Conservation (phyloP, 2,329 filamentous ascomycete species). For the Teratosphaeria viscida region DNA sequence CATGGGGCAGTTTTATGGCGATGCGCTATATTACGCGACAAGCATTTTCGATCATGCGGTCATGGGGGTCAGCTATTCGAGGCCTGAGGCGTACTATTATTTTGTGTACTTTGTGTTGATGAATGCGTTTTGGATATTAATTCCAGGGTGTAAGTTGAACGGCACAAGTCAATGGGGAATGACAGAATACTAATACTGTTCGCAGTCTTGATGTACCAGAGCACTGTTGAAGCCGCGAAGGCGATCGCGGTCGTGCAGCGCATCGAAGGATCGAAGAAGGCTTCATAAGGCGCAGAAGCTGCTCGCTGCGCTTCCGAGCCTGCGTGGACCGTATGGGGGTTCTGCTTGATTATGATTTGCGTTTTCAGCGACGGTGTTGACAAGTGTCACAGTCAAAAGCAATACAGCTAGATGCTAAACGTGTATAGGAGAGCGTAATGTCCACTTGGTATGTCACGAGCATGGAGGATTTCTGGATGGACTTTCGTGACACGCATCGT, state of each 20-base stretch:
- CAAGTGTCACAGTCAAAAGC: neutral
- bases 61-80: conserved; percentile 44
- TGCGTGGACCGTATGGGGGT: neutral
- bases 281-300: neutral
- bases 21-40: conserved; percentile 54
- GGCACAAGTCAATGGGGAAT: neutral
- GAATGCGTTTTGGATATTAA: conserved; percentile 57
- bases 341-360: neutral
- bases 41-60: conserved; percentile 50
- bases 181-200: conserved; percentile 3
- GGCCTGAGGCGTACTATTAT: conserved; percentile 54
- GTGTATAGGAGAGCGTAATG: neutral
- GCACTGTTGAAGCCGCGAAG: conserved; percentile 11
- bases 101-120: conserved; percentile 57
- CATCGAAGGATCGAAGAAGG: conserved; percentile 16
- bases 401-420: neutral
- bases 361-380: conserved; percentile 2
- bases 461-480: neutral
- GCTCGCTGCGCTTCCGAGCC: neutral
- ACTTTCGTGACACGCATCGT: neutral
- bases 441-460: neutral
- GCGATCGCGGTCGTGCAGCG: conserved; percentile 14
- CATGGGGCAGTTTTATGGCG: conserved; percentile 54
- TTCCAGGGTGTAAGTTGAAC: conserved; percentile 43
- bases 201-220: conserved; percentile 21